These are phyloP conservation scores for Lobosporangium transversale DNA, from an alignment of 192 early-diverging fungal species.

Conservation along the genomic window DNA sequence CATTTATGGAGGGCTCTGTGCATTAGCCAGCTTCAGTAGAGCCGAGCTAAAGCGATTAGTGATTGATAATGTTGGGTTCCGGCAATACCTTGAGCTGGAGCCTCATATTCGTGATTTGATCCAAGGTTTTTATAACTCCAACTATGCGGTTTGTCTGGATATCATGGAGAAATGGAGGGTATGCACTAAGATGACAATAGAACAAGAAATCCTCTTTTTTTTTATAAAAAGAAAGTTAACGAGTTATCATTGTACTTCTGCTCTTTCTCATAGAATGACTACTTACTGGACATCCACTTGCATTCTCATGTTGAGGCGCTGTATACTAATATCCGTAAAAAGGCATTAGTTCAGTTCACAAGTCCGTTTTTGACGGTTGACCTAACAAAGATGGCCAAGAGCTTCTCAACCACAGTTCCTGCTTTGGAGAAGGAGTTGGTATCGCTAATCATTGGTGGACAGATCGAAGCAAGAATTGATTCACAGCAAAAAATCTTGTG, in stretches of 20 bases:
- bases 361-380: slow-evolving; percentile 83
- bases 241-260: too few relatives aligned
- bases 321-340: slow-evolving; percentile 76
- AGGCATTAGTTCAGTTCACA: slow-evolving; percentile 85
- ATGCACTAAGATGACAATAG: slow-evolving; percentile 5
- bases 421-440: slow-evolving; percentile 77
- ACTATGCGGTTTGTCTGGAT: slow-evolving; percentile 74
- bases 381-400: slow-evolving; percentile 77
- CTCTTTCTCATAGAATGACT: slow-evolving; percentile 50
- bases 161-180: slow-evolving; percentile 76
- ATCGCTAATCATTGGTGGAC: slow-evolving; percentile 72
- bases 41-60: slow-evolving; percentile 74
- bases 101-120: slow-evolving; percentile 80
- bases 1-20: slow-evolving; percentile 80
- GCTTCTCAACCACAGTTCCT: slow-evolving; percentile 70
- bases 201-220: not conserved
- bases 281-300: slow-evolving; percentile 77
- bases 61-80: slow-evolving; percentile 78
- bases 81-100: slow-evolving; percentile 84
- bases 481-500: slow-evolving; percentile 86
- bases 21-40: slow-evolving; percentile 80
- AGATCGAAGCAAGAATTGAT: slow-evolving; percentile 84
- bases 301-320: slow-evolving; percentile 74
- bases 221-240: too few relatives aligned
- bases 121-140: slow-evolving; percentile 77